Base-by-base conservation (phyloP, 331 rosid species). In the Ulmus americana region DNA sequence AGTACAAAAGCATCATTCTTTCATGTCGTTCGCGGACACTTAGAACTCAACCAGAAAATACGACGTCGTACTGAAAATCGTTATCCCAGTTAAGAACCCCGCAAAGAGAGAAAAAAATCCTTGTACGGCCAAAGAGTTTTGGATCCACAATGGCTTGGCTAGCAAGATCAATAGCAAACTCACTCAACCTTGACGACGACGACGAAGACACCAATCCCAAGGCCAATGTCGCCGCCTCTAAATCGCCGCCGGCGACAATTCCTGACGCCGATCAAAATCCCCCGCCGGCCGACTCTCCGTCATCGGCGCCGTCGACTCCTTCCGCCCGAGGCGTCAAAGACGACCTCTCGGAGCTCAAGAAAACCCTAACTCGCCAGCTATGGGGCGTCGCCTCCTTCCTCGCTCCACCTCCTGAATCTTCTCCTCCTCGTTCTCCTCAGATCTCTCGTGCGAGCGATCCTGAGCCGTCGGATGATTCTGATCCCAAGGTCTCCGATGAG, bases 331-430 rank as follows among this genome's bases (percentile, higher is more conserved):
- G 95, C 68, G 91, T 90, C 84, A 86, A 86, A 75, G 95, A 86
- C 8, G 97, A 90, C 63, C 65, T 90, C 77, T 82, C 95, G 35
- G 91, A 90, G 77, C 74, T 90, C 69, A 83, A 83, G 59, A 77
- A 90, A 76, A 75, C 90, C 67, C 62, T 90, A 1, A 70, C 86
- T 35, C 91, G 95, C 48, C 91, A 90, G 59, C 74, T 90, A 38
- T 86, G 91, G 97, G 97, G 95, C 66, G 95, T 90, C 42, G 95
- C 97, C 46, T 84, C 97, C 9, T 90, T 90, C 72, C 95, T 90
- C 35, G 97, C 95, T 1, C 95, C 97, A 5, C 88, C 90, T 0
- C 86, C 95, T 13, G 90, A 84, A 8, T 55, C 74, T 10, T 0
- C 74, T 16, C 56, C 68, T 7, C 65, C 83, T 10, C 65, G 45